phyloP scores from a whole-genome alignment of 805 yeast genomes.

The Candida berthetii region DNA sequence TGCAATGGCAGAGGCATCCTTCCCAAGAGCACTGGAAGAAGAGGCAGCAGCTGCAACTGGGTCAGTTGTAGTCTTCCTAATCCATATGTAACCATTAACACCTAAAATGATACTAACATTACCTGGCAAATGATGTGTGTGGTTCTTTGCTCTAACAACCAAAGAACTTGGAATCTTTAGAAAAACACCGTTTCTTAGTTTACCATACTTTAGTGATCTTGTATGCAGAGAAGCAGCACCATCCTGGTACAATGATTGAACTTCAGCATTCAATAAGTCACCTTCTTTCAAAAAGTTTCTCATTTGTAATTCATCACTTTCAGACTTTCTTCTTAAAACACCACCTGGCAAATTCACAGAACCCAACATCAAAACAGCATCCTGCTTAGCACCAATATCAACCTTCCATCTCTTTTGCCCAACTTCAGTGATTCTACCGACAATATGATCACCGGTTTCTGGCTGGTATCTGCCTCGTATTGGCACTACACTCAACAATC shows the following conservation, averaged over 20 bases:
- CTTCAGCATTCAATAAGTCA: constrained; percentile 92
- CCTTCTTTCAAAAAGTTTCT: constrained; percentile 92
- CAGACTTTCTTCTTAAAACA: constrained; percentile 86
- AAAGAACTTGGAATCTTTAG: constrained; percentile 77
- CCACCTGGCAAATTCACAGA: constrained; percentile 98
- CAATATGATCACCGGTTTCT: constrained; percentile 93
- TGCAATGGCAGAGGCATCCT: constrained; percentile 26
- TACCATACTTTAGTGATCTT: constrained; percentile 92
- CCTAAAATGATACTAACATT: constrained; percentile 87
- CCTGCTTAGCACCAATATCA: constrained; percentile 91
- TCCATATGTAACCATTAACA: constrained; percentile 93
- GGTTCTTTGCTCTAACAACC: constrained; percentile 80
- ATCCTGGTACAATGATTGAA: constrained; percentile 81
- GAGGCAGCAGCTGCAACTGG: constrained; percentile 21
- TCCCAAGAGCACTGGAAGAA: constrained; percentile 16
- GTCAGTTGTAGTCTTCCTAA: constrained; percentile 56
- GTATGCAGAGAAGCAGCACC: constrained; percentile 95
- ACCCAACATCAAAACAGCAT: constrained; percentile 88
- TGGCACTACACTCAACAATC: constrained; percentile 79
- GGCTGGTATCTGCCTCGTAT: constrained; percentile 85
- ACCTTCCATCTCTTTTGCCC: constrained; percentile 95
- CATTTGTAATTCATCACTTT: constrained; percentile 95
- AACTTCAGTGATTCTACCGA: constrained; percentile 92
- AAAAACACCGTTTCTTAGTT: constrained; percentile 85
- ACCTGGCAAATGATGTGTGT: constrained; percentile 89